Base-by-base conservation (phyloP, 495 filamentous ascomycete species). In the Penicillium robsamsonii region DNA sequence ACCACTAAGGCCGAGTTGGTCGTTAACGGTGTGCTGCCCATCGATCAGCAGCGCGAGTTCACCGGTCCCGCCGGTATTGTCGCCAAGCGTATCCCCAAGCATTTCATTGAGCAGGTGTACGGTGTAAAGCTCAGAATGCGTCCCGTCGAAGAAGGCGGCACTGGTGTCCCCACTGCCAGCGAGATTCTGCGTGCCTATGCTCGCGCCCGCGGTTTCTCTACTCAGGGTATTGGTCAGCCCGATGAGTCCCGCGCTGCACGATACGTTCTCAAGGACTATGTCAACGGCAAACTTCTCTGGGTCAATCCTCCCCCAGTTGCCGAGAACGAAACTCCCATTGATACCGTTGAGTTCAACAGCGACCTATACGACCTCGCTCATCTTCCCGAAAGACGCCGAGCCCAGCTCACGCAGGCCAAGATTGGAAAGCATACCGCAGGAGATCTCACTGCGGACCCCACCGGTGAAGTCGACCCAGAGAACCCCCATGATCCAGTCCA, bases 1-100 rank as follows among this genome's bases (percentile, higher is more conserved):
- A 90, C 87, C 44, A 97, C 92, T 27, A 97, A 97, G 73, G 95
- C 90, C 25, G 95, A 99, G 65, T 84, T 99, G 11, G 95, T 99
- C 40, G 92, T 91, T 72, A 93, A 92, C 64, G 95, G 95, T 62
- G 86, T 99, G 38, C 84, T 99, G 6, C 95, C 95, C 20, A 97
- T 99, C 66, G 95, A 99, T 73, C 95, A 99, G 68, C 81, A 96
- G 56, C 85, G 95, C 50, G 95, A 99, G 68, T 96, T 88, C 75
- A 95, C 89, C 2, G 95, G 93, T 4, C 95, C 95, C 2, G 85
- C 87, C 3, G 83, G 81, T 9, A 81, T 99, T 18, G 90, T 99
- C n/a, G 87, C 92, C 6, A 85, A 90, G 55, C 81, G 95, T 25
- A 91, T 99, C 50, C 95, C 95, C n/a, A 84, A 94, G 61, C 69